These are phyloP conservation scores for Globisporangium yorkense DNA, from an alignment of 352 stramenopile genomes.

Conservation along the genomic window DNA sequence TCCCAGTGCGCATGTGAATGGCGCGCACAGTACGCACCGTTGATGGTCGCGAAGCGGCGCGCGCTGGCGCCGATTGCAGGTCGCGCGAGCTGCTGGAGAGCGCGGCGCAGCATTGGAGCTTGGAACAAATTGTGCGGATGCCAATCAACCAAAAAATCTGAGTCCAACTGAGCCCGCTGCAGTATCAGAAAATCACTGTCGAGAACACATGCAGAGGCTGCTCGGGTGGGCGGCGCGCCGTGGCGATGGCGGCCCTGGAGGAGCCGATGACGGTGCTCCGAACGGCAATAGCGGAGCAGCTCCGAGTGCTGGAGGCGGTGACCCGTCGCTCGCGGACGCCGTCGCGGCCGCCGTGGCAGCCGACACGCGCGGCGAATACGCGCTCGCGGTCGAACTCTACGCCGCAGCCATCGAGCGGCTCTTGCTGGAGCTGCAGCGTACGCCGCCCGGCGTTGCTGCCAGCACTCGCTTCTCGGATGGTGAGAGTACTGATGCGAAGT, in stretches of 20 bases:
- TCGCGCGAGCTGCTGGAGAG: constrained; percentile 26
- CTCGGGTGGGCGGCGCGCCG: constrained; percentile 6
- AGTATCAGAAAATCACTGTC: neutral
- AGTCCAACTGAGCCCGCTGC: neutral
- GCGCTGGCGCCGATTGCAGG: constrained; percentile 21
- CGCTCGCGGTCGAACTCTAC: constrained; percentile 64
- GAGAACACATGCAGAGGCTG: constrained; percentile 12
- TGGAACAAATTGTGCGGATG: neutral
- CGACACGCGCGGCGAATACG: constrained; percentile 39
- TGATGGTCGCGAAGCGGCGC: constrained; percentile 58
- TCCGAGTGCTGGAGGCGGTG: neutral
- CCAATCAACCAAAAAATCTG: neutral
- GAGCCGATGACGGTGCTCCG: constrained; percentile 25
- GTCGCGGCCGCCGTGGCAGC: constrained; percentile 52
- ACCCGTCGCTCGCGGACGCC: neutral
- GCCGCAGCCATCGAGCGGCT: constrained; percentile 69
- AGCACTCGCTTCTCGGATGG: too few relatives aligned
- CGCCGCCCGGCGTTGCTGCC: neutral
- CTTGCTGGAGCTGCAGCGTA: constrained; percentile 55
- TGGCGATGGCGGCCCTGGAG: constrained; percentile 29
- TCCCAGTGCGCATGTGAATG: neutral
- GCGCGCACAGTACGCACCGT: constrained; percentile 25
- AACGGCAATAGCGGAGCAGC: neutral
- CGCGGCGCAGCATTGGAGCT: constrained; percentile 31
- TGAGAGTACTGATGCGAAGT: neutral